Evolutionary conservation across 2,329 filamentous ascomycete species (phyloP), one percentile per base, ranked within the genome.

Genomic region (Juglanconis oblonga): DNA sequence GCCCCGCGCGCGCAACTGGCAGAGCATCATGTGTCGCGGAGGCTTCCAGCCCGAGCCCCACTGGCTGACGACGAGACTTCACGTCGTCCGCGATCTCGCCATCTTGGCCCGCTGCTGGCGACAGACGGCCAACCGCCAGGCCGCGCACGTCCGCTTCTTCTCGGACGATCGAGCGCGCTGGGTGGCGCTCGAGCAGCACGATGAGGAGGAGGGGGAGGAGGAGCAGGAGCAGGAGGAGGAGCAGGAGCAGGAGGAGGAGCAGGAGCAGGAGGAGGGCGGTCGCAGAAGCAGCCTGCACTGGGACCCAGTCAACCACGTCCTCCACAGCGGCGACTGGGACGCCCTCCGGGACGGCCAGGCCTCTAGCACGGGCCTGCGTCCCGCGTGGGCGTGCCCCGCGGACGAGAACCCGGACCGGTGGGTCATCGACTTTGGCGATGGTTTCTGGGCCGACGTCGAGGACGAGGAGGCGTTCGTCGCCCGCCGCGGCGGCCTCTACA

Each of bases 391-490:
- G 7, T 38, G 31, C 6, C 32, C 31, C 13, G 31, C 31, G 14
- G 49, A 40, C 13, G 58, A 60, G 48, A 60, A 60, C 14, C 53
- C 53, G 17, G 42, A 31, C 10, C 50, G 53, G 49, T 57, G 45
- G 11, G 53, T 60, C 14, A 57, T 60, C 29, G 58, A 60, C 45
- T 57, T 60, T 32, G 47, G 29, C 48, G 38, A 45, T n/a, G 40
- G 51, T 11, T 33, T 36, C 9, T 60, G 58, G 58, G 17, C 31
- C 6, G 24, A 38, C 3, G 24, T 60, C 8, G 24, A 29, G 13
- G 58, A 57, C 35, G 55, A 49, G 58, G 36, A 13, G 9, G 8
- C 5, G 17, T 60, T 11, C 52, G 33, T 60, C 32, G 35, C 14
- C 5, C 29, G 29, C 13, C 24, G 40, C 24, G 51, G 33, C 13